Percentiles rank a stretch among this genome's conserved stretches.
Conservation (phyloP, 2,329 filamentous ascomycete species). For the Aspergillus sp. region DNA sequence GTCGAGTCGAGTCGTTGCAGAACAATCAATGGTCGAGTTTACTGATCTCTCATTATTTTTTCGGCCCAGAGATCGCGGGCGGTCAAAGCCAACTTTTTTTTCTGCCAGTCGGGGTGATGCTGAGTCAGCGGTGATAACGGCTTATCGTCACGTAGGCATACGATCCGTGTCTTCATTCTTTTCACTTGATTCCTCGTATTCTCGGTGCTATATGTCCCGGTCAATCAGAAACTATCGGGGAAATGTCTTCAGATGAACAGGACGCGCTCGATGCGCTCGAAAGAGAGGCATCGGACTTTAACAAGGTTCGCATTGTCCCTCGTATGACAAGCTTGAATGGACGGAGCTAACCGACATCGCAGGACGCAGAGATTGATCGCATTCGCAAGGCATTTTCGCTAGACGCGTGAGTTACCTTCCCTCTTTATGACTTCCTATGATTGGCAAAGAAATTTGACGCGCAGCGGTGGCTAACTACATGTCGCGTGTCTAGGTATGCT, state of each 20-base stretch:
- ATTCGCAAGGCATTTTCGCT: constrained; percentile 87
- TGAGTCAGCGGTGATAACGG: constrained; percentile 37
- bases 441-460: background rate
- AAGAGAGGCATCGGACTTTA: constrained; percentile 82
- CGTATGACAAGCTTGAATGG: background rate
- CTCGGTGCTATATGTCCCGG: background rate
- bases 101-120: constrained; percentile 16
- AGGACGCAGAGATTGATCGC: constrained; percentile 94
- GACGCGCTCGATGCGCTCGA: constrained; percentile 80
- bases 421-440: background rate
- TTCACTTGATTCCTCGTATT: constrained; percentile 2
- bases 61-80: constrained; percentile 14
- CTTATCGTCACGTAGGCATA: constrained; percentile 10
- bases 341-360: constrained; percentile 16
- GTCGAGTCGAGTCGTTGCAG: constrained; percentile 6
- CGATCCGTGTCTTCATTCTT: background rate
- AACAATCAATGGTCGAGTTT: constrained; percentile 1
- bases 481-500: constrained; percentile 62
- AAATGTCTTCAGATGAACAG: constrained; percentile 61
- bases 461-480: background rate
- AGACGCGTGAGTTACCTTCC: constrained; percentile 55
- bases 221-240: too few species aligned
- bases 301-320: constrained; percentile 60
- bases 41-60: constrained; percentile 7
- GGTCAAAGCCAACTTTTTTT: constrained; percentile 32